Percentiles rank a stretch among this genome's conserved stretches.
These are phyloP conservation scores for Penicillium sp. DNA, from an alignment of 2,329 filamentous ascomycete species.

Conservation along the genomic window DNA sequence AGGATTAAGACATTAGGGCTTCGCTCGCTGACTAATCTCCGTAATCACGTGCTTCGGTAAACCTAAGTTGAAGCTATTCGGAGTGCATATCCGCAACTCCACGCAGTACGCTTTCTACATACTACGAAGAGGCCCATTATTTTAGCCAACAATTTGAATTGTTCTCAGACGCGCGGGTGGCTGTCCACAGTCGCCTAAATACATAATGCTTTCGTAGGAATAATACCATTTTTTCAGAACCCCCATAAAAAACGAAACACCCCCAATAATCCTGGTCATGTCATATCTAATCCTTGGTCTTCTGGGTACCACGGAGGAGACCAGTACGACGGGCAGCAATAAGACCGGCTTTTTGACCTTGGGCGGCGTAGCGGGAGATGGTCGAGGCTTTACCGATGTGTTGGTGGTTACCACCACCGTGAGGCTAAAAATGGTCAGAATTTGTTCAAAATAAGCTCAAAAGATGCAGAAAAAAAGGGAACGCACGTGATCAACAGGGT, in stretches of 20 bases:
- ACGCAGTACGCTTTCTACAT: too few species aligned
- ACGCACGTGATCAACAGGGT: constrained; percentile 84
- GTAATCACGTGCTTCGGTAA: too few species aligned
- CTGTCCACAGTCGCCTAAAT: constrained; percentile 39
- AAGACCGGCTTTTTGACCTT: constrained; percentile 99
- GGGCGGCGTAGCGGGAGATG: constrained; percentile 94
- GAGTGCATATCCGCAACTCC: not conserved
- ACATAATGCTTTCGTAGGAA: constrained; percentile 39
- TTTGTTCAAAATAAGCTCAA: not conserved
- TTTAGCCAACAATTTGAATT: constrained; percentile 37
- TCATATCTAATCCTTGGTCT: constrained; percentile 85
- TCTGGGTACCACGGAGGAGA: constrained; percentile 99
- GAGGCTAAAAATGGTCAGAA: constrained; percentile 51
- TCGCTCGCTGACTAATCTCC: too few species aligned
- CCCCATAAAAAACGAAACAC: constrained; percentile 44
- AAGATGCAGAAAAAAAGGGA: not conserved
- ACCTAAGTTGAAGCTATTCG: not conserved
- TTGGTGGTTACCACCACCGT: constrained; percentile 99
- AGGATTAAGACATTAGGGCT: too few species aligned
- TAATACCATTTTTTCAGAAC: constrained; percentile 34
- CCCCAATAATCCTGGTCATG: constrained; percentile 48
- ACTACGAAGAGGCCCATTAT: too few species aligned
- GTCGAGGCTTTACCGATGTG: constrained; percentile 99
- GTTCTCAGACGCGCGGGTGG: constrained; percentile 34
- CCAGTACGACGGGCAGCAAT: constrained; percentile 99